Base-by-base conservation (phyloP, 352 stramenopile species). In the Phytophthora cactorum region DNA sequence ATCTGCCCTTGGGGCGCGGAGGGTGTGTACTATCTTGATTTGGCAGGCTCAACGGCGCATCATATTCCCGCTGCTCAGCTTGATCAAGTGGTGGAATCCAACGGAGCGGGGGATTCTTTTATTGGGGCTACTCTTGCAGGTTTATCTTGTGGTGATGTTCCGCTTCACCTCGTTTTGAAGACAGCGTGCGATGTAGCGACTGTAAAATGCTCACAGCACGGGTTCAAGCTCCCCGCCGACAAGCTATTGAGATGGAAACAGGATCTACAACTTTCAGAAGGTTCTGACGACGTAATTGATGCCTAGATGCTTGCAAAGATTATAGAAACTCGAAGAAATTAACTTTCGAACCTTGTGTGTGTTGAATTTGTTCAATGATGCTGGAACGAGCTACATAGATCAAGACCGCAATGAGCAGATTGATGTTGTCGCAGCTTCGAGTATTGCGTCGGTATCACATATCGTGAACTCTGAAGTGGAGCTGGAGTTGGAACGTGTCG, bases 51-150 rank as follows among this genome's bases (percentile, higher is more conserved):
- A 50, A 55, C 28, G 27, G 46, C 59, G 1, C 63, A 80, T 52
- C 81, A 88, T 31, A 77, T 89, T 7, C 31, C 63, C 4, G 68
- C 84, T 49, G 46, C 65, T 38, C 44, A 62, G 5, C 63, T 91
- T 29, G 70, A 70, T 10, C 9, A 32, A 15, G 70, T 89, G 1
- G 64, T 92, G 28, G 84, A 93, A 63, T 90, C 87, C 2, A 87
- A 91, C 36, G 87, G 87, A 4, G 87, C 87, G 4, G 87, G 87
- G 4, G 84, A 95, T 54, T 71, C 84, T 22, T 91, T 93, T 50
- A 90, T 95, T 53, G 87, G 83, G 0, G 80, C 84, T 14, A 68
- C 72, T 10, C 65, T 95, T 41, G 84, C 87, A 0, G 77, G 72
- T 1, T 70, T 92, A 38, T 73, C 75, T 25, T 36, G 59, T 53